Conservation (phyloP, 164 flowering plant species). For the Warburgia ugandensis region DNA sequence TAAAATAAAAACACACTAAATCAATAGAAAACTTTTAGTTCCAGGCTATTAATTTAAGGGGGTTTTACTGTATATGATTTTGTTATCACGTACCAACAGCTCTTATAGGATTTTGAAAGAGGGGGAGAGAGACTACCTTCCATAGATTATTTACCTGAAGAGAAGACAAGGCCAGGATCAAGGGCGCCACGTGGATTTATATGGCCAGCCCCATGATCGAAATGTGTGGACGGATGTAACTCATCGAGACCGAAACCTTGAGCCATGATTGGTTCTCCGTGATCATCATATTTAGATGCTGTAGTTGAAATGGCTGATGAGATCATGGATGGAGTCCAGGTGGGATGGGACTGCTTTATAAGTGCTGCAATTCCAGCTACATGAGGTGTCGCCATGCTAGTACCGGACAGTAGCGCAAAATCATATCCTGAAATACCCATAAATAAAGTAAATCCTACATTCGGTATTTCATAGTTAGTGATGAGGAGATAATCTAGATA, state of each 20-base stretch:
- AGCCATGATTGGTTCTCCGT: slow-evolving; percentile 60
- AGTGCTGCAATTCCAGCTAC: slow-evolving; percentile 85
- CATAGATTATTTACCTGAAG: slow-evolving; percentile 41
- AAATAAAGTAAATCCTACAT: too few relatives aligned
- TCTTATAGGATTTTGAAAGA: background rate
- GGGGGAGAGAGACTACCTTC: background rate
- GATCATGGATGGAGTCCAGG: slow-evolving; percentile 91
- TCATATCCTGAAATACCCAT: slow-evolving; percentile 35
- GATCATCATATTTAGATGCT: slow-evolving; percentile 51
- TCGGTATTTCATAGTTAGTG: too few relatives aligned
- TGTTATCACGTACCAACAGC: background rate
- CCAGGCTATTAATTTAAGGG: too few relatives aligned
- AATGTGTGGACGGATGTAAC: slow-evolving; percentile 54
- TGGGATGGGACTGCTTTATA: slow-evolving; percentile 63
- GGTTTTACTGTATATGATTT: background rate
- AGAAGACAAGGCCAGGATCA: slow-evolving; percentile 72
- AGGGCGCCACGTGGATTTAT: slow-evolving; percentile 50
- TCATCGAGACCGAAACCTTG: slow-evolving; percentile 40
- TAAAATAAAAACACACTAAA: background rate
- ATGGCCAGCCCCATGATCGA: slow-evolving; percentile 73
- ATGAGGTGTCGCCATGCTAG: slow-evolving; percentile 97
- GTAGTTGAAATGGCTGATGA: slow-evolving; percentile 88
- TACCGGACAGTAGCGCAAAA: slow-evolving; percentile 78
- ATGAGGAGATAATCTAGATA: too few relatives aligned
- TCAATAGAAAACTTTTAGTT: background rate